These are phyloP conservation scores for Francoa sonchifolia DNA, from an alignment of 441 rosid species.

Conservation along the genomic window DNA sequence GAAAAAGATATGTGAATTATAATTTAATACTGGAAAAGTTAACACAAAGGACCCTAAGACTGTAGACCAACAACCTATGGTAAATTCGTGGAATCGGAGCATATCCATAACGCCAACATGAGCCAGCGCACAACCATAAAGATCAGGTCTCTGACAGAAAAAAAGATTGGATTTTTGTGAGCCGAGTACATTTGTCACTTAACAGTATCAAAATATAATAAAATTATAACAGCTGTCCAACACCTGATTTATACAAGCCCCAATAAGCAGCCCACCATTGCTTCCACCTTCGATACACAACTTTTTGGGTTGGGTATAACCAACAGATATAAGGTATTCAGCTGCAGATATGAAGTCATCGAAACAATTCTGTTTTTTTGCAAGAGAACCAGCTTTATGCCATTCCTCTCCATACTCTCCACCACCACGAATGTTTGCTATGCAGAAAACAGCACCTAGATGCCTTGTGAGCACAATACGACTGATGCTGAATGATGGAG, in stretches of 20 bases:
- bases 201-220: too few relatives aligned
- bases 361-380: slow-evolving; percentile 75
- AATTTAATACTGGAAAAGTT: neutral
- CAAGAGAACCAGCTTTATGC: slow-evolving; percentile 88
- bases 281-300: slow-evolving; percentile 95
- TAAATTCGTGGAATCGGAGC: slow-evolving; percentile 92
- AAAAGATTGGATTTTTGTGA: neutral
- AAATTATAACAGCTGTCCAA: too few relatives aligned
- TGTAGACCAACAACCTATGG: slow-evolving; percentile 58
- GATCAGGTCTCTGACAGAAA: slow-evolving; percentile 74
- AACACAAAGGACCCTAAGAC: neutral
- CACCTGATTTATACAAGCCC: slow-evolving; percentile 94
- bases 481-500: slow-evolving; percentile 65
- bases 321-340: slow-evolving; percentile 65
- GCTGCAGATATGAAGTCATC: slow-evolving; percentile 83
- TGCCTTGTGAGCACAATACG: slow-evolving; percentile 58
- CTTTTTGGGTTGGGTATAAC: slow-evolving; percentile 68
- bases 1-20: slow-evolving; percentile 9
- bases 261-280: slow-evolving; percentile 91
- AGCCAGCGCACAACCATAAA: slow-evolving; percentile 95
- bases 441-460: slow-evolving; percentile 64
- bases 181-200: too few relatives aligned
- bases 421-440: slow-evolving; percentile 92
- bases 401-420: slow-evolving; percentile 98
- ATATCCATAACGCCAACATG: slow-evolving; percentile 99